Conservation (phyloP, 345 rosid species). For the Ailanthus altissimus region DNA sequence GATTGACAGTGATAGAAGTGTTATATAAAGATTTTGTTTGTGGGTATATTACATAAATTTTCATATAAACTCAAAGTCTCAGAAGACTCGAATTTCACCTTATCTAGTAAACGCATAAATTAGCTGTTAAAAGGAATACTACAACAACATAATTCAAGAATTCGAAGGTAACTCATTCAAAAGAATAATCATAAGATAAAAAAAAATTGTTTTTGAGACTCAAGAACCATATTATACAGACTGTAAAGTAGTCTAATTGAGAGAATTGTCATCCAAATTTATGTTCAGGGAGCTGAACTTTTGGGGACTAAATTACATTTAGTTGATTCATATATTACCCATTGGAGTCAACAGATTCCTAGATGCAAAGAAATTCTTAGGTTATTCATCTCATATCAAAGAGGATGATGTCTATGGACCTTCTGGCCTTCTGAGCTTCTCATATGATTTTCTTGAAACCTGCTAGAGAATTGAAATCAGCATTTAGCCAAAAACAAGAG, state of each 20-base stretch:
- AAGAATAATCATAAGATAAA: too few species aligned
- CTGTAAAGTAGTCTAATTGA: background rate
- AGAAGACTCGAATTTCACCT: too few species aligned
- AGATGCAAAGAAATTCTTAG: background rate
- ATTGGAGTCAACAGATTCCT: background rate
- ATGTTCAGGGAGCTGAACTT: background rate
- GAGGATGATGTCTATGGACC: background rate
- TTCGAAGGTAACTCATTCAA: too few species aligned
- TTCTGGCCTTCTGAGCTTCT: conserved; percentile 37
- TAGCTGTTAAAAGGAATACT: too few species aligned
- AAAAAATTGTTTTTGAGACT: too few species aligned
- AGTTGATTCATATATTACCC: background rate
- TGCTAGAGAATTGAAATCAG: conserved; percentile 16
- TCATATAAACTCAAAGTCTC: background rate
- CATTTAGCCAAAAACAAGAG: background rate
- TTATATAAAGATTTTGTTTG: too few species aligned
- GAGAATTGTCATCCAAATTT: background rate
- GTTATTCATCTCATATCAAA: background rate
- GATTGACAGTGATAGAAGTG: background rate
- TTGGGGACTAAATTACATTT: background rate
- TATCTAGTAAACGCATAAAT: background rate
- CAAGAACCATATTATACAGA: background rate
- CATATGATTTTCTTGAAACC: conserved; percentile 54
- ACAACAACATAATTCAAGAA: too few species aligned
- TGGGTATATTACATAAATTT: background rate